A percentile compares a stretch with the other conserved stretches of the same genome.
Evolutionary conservation across 164 flowering plant genomes (phyloP).

Genomic region (Euptelea pleiosperma): DNA sequence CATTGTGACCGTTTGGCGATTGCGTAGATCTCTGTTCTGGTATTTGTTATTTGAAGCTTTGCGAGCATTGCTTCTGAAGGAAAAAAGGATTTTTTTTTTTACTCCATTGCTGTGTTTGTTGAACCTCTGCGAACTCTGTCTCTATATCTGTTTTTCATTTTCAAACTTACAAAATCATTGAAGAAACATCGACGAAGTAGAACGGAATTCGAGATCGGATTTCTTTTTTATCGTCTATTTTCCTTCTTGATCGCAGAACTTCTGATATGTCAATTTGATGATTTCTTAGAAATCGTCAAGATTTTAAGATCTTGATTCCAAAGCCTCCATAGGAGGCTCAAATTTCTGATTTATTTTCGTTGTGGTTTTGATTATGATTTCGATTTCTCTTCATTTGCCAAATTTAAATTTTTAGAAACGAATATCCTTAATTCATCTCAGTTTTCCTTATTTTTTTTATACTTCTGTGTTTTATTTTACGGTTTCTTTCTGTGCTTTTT

Average conservation of each 20-base stretch:
- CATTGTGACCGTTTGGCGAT: no score
- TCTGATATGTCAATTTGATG: neutral
- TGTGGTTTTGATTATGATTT: neutral
- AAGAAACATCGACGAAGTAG: no score
- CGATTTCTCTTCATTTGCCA: neutral
- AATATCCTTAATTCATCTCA: no score
- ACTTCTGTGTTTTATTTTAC: neutral
- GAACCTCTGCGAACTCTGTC: no score
- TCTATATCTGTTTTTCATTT: no score
- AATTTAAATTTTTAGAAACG: slow-evolving; percentile 2
- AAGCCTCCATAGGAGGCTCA: no score
- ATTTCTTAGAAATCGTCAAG: neutral
- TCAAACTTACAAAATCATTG: no score
- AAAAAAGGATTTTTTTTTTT: neutral
- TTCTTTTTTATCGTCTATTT: no score
- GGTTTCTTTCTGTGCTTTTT: neutral
- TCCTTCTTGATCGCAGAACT: neutral
- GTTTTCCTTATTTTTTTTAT: neutral
- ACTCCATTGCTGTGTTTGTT: no score
- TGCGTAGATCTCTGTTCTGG: no score
- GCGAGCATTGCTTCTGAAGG: neutral
- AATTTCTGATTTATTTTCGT: neutral
- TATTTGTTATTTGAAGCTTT: neutral
- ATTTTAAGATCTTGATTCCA: neutral
- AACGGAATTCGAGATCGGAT: neutral